Conservation (phyloP, 768 basidiomycete genomes). For the Exidia glandulosa region DNA sequence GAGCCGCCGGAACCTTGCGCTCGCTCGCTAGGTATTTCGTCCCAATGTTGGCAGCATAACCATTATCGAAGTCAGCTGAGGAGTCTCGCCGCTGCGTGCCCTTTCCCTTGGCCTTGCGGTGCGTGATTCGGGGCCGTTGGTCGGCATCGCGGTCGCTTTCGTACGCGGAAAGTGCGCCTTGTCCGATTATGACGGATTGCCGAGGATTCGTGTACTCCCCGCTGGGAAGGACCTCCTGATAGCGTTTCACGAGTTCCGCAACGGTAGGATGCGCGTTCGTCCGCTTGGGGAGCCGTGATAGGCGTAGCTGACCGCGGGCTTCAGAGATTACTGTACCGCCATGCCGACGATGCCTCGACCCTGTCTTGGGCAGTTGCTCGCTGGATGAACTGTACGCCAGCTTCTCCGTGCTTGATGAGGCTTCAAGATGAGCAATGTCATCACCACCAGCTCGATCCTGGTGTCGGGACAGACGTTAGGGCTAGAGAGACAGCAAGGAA, state of each 20-base stretch:
- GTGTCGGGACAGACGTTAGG: too few relatives aligned
- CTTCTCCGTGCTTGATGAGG: too few relatives aligned
- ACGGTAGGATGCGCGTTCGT: slow-evolving; percentile 26
- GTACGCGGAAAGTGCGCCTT: slow-evolving; percentile 60
- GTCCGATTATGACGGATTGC: slow-evolving; percentile 56
- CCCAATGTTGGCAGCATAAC: slow-evolving; percentile 88
- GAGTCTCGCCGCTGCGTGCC: slow-evolving; percentile 41
- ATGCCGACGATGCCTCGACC: neutral
- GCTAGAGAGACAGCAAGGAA: too few relatives aligned
- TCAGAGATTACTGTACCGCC: neutral
- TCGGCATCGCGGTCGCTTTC: slow-evolving; percentile 67
- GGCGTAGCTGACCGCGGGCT: neutral
- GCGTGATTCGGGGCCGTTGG: slow-evolving; percentile 22
- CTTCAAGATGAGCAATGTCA: too few relatives aligned
- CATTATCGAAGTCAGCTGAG: slow-evolving; percentile 78
- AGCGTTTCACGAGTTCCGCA: slow-evolving; percentile 75
- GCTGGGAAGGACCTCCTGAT: slow-evolving; percentile 65
- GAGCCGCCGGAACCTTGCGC: slow-evolving; percentile 24
- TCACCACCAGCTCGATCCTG: too few relatives aligned
- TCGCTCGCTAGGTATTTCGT: slow-evolving; percentile 55
- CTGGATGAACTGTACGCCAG: neutral
- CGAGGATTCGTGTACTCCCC: slow-evolving; percentile 57
- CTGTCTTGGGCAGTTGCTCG: neutral
- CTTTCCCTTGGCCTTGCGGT: slow-evolving; percentile 10
- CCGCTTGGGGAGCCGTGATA: neutral